A percentile compares a stretch with the other conserved stretches of the same genome.
These are phyloP conservation scores for Dittrichia graveolens DNA, from an alignment of 129 eudicot genomes.

Conservation along the genomic window DNA sequence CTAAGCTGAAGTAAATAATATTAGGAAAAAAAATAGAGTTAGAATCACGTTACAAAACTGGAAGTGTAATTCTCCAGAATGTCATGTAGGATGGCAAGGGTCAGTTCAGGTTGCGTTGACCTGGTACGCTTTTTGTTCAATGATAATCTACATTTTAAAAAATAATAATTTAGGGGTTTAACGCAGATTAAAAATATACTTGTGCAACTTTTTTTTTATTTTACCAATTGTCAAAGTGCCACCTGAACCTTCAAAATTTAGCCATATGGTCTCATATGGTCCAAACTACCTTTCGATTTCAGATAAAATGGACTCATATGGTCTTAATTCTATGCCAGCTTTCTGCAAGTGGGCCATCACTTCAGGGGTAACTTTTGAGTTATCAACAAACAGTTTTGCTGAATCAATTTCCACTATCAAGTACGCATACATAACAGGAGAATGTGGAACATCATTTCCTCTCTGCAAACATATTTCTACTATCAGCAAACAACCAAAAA, in stretches of 20 bases:
- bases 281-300: slow-evolving; percentile 70
- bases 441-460: slow-evolving; percentile 89
- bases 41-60: slow-evolving; percentile 18
- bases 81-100: slow-evolving; percentile 10
- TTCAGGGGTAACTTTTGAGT: slow-evolving; percentile 72
- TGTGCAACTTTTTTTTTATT: slow-evolving; percentile 12
- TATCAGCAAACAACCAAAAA: neutral
- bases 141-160: neutral
- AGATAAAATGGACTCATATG: slow-evolving; percentile 82
- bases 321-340: slow-evolving; percentile 75
- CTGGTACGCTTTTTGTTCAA: neutral
- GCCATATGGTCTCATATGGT: no score
- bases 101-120: neutral
- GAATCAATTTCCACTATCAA: slow-evolving; percentile 70
- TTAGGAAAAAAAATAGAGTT: neutral
- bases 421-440: slow-evolving; percentile 96
- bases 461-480: slow-evolving; percentile 54
- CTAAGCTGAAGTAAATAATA: slow-evolving; percentile 60
- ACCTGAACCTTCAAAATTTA: neutral
- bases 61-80: slow-evolving; percentile 4
- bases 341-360: slow-evolving; percentile 71
- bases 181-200: neutral
- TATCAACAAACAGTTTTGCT: slow-evolving; percentile 72
- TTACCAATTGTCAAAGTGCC: neutral
- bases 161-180: neutral